A percentile compares a stretch with the other conserved stretches of the same genome.
Evolutionary conservation across 2,329 filamentous ascomycete species (phyloP).

Genomic region (Claviceps sp.): DNA sequence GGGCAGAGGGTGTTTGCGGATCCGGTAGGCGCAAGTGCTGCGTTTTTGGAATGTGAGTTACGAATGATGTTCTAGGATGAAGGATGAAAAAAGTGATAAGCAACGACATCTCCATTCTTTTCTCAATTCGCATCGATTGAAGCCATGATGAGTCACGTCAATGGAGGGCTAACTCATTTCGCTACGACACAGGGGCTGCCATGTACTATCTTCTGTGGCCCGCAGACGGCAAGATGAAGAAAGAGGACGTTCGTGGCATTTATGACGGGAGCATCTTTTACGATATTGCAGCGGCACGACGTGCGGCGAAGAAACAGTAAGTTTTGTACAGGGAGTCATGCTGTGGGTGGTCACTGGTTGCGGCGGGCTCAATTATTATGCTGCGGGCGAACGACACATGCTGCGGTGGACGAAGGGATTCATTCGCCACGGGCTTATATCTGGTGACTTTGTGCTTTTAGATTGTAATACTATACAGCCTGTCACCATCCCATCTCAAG

Average conservation of each 20-base stretch:
- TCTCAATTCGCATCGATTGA: no score
- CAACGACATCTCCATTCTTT: no score
- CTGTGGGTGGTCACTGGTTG: no score
- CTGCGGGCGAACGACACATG: no score
- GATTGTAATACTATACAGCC: no score
- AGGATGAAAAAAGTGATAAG: not conserved
- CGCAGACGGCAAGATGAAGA: conserved; percentile 39
- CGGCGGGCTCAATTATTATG: no score
- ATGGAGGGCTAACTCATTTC: no score
- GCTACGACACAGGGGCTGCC: conserved; percentile 7
- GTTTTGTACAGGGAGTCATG: not conserved
- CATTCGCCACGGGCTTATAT: no score
- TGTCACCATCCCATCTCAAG: no score
- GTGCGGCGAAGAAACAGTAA: not conserved
- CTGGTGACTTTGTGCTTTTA: no score
- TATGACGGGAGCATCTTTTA: conserved; percentile 13
- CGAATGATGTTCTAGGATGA: not conserved
- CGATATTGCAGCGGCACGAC: conserved; percentile 3
- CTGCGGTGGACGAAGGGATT: no score
- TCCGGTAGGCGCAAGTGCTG: conserved; percentile 22
- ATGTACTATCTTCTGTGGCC: conserved; percentile 39
- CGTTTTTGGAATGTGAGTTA: conserved; percentile 13
- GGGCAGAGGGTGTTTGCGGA: conserved; percentile 29
- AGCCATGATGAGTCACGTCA: no score
- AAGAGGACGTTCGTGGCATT: conserved; percentile 32